A percentile compares a stretch with the other conserved stretches of the same genome.
Conservation (phyloP, 371 early-diverging fungal species). For the Syncephalastrum monosporum region DNA sequence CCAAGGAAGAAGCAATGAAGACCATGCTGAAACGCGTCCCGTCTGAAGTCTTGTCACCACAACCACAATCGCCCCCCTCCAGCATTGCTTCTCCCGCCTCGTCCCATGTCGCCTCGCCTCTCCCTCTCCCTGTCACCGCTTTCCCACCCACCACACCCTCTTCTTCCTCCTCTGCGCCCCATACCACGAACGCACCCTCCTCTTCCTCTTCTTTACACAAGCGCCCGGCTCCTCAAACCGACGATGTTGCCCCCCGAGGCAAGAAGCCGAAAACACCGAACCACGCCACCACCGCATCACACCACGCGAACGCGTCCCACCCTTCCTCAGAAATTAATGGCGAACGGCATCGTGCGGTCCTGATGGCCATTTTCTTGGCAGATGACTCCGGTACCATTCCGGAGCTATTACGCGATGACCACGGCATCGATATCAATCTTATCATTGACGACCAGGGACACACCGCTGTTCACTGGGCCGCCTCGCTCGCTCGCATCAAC, state of each 20-base stretch:
- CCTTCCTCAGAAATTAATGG: conserved; percentile 5
- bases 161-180: conserved; percentile 6
- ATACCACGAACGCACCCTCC: not conserved
- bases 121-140: not conserved
- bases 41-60: conserved; percentile 5
- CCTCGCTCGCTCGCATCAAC: conserved; percentile 71
- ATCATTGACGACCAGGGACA: conserved; percentile 82
- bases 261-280: not conserved
- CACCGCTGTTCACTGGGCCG: conserved; percentile 86
- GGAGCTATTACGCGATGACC: conserved; percentile 48
- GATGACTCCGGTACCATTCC: conserved; percentile 60
- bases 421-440: conserved; percentile 66
- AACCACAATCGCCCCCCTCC: conserved; percentile 7
- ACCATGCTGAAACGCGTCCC: too few species aligned
- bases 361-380: conserved; percentile 76
- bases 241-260: not conserved
- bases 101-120: conserved; percentile 1
- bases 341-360: conserved; percentile 61
- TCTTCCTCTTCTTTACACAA: not conserved
- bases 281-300: too few species aligned
- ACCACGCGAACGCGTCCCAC: too few species aligned
- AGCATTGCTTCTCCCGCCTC: not conserved
- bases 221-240: not conserved
- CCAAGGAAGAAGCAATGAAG: conserved; percentile 26
- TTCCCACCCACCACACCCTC: conserved; percentile 8